A percentile compares a stretch with the other conserved stretches of the same genome.
These are phyloP conservation scores for Amanita pallidorosea DNA, from an alignment of 768 basidiomycete species.

Conservation along the genomic window DNA sequence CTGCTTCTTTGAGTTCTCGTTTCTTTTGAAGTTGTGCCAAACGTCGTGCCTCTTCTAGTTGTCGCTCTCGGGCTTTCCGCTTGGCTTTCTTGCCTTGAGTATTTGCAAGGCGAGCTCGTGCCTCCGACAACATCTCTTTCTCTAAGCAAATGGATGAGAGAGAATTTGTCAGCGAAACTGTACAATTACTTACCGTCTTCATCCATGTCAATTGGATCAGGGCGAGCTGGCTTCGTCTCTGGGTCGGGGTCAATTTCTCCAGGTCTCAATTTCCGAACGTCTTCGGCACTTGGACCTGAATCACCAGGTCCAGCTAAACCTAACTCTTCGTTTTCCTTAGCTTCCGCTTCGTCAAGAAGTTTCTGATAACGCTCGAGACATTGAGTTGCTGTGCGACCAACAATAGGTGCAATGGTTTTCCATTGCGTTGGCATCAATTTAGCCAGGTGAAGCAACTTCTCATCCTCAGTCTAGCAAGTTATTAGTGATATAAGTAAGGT, in stretches of 20 bases:
- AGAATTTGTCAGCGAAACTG: not conserved
- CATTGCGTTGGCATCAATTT: slow-evolving; percentile 99
- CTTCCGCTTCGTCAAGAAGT: slow-evolving; percentile 92
- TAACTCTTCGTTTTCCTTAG: slow-evolving; percentile 91
- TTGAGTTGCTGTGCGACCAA: slow-evolving; percentile 94
- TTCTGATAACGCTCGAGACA: slow-evolving; percentile 98
- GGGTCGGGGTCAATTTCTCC: slow-evolving; percentile 99
- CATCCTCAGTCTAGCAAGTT: slow-evolving; percentile 76
- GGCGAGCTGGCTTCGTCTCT: slow-evolving; percentile 95
- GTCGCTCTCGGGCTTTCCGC: slow-evolving; percentile 94
- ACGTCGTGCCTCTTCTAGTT: slow-evolving; percentile 90
- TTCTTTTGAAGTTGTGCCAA: slow-evolving; percentile 96
- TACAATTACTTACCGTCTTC: slow-evolving; percentile 67
- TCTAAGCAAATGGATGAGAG: slow-evolving; percentile 34
- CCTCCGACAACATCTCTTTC: slow-evolving; percentile 99
- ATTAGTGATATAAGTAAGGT: not conserved
- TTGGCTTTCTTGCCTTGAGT: slow-evolving; percentile 99
- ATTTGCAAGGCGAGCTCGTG: slow-evolving; percentile 93
- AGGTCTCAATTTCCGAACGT: slow-evolving; percentile 78
- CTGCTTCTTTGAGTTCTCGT: slow-evolving; percentile 93
- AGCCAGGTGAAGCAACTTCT: slow-evolving; percentile 94
- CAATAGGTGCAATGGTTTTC: slow-evolving; percentile 98
- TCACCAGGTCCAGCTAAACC: slow-evolving; percentile 85
- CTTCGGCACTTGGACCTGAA: slow-evolving; percentile 82
- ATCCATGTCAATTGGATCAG: slow-evolving; percentile 99